Base-by-base conservation (phyloP, 1,139 yeast species). In the Eremothecium coryli region DNA sequence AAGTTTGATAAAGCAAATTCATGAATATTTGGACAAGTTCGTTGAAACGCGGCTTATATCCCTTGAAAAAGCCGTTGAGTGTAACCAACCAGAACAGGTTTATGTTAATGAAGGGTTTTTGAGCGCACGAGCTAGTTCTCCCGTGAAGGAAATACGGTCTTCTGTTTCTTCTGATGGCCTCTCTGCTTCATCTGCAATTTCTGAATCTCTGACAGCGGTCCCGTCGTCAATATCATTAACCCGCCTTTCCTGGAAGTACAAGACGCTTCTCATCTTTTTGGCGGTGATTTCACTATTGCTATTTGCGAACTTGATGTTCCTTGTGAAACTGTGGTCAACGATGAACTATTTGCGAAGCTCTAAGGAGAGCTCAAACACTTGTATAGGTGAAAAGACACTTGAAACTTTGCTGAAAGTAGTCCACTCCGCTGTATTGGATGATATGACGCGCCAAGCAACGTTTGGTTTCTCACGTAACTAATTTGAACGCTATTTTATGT, bases 1-100 rank as follows among this genome's bases (percentile, higher is more conserved):
- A 14, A 51, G 43, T 2, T 38, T 62, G 23, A 40, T 49, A 4
- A 36, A 40, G 14, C 35, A 40, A 5, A 25, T 52, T 7, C 33
- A 39, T 5, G 34, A 33, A n/a, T 50, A 43, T 22, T 34, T 52
- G 4, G 39, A 40, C 2, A 33, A 40, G 7, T 30, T 32, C 23
- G 39, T 35, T 10, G 38, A 30, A 23, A n/a, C 11, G 16, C n/a
- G n/a, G n/a, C n/a, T n/a, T n/a, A n/a, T n/a, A n/a, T n/a, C n/a
- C n/a, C n/a, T n/a, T n/a, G n/a, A n/a, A n/a, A n/a, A n/a, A n/a
- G n/a, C n/a, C n/a, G n/a, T 21, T 20, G 10, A 30, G 28, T 8
- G 23, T 15, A 23, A 29, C 16, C 22, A 20, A 20, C 8, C 10
- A 20, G 9, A 20, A 20, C 8, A 20, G 8, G 10, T 10, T 8